phyloP scores from a whole-genome alignment of 352 stramenopile genomes.

The Pythium utonaiense region DNA sequence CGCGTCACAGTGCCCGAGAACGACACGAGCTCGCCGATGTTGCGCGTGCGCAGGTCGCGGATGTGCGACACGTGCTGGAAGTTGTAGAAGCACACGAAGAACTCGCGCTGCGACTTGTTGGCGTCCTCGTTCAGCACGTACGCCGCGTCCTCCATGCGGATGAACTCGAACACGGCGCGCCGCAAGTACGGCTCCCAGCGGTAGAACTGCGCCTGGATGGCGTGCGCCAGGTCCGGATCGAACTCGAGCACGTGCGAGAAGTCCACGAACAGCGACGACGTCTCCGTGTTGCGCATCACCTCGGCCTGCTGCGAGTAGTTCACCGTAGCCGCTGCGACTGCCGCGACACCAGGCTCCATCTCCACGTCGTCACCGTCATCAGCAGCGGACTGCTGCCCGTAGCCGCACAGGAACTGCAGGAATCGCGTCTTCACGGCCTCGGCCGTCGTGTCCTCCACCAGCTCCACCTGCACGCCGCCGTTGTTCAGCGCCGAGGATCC shows the following conservation, averaged over 20 bases:
- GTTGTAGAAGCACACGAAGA: slow-evolving; percentile 90
- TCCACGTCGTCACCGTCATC: slow-evolving; percentile 9
- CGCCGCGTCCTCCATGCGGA: slow-evolving; percentile 63
- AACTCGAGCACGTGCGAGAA: slow-evolving; percentile 83
- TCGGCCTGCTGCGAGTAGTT: slow-evolving; percentile 85
- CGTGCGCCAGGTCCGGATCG: slow-evolving; percentile 75
- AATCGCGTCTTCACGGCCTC: slow-evolving; percentile 84
- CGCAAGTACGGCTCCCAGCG: slow-evolving; percentile 80
- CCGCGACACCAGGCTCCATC: slow-evolving; percentile 1
- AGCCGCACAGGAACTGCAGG: slow-evolving; percentile 77
- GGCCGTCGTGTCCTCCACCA: slow-evolving; percentile 68
- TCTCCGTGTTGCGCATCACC: slow-evolving; percentile 85
- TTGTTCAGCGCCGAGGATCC: slow-evolving; percentile 33
- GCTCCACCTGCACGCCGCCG: slow-evolving; percentile 35
- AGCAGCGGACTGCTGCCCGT: slow-evolving; percentile 40
- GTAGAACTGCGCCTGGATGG: slow-evolving; percentile 83
- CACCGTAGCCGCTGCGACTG: slow-evolving; percentile 26
- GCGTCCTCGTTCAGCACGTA: slow-evolving; percentile 81
- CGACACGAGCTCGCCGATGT: slow-evolving; percentile 92
- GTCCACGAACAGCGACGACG: slow-evolving; percentile 85
- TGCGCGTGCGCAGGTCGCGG: slow-evolving; percentile 88
- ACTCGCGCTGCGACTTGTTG: slow-evolving; percentile 76
- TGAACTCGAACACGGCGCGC: slow-evolving; percentile 75
- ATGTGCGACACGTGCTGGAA: slow-evolving; percentile 88
- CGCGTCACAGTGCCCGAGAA: slow-evolving; percentile 97